Evolutionary conservation across 1,284 basidiomycete genomes (phyloP).

Genomic region (Vanrija pseudolonga): DNA sequence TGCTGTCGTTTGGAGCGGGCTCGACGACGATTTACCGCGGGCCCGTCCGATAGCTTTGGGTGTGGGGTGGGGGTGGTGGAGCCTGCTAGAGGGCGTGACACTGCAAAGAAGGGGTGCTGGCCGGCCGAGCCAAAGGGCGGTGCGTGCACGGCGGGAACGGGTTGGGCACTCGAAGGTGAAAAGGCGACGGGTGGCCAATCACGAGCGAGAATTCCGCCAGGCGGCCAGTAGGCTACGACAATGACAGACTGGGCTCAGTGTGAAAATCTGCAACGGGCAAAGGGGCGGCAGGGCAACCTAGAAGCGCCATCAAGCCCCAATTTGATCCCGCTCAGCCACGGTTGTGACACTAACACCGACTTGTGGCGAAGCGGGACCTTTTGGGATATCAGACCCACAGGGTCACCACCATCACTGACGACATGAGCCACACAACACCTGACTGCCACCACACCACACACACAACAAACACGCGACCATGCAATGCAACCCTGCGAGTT

Average conservation of each 20-base stretch:
- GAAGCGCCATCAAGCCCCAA: not conserved
- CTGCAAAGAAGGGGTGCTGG: not conserved
- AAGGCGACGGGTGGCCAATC: not conserved
- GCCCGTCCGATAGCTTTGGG: constrained; percentile 1
- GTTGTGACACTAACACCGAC: not conserved
- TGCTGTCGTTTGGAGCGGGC: constrained; percentile 14
- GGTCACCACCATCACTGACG: not conserved
- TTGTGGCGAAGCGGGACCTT: not conserved
- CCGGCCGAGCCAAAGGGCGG: not conserved
- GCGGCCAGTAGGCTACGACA: not conserved
- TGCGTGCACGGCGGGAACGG: not conserved
- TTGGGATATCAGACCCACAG: not conserved
- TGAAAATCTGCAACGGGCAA: not conserved
- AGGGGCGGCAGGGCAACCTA: not conserved
- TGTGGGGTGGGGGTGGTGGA: not conserved
- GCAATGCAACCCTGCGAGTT: constrained; percentile 19
- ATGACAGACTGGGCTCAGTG: too few relatives aligned
- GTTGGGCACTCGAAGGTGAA: not conserved
- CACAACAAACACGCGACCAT: constrained; percentile 4
- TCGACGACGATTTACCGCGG: constrained; percentile 8
- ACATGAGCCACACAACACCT: not conserved
- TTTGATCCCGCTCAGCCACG: not conserved
- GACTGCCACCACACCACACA: not conserved
- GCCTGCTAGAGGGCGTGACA: not conserved
- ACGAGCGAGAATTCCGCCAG: not conserved